Base-by-base conservation (phyloP, 768 basidiomycete genomes). In the Coprinopsis sp. region DNA sequence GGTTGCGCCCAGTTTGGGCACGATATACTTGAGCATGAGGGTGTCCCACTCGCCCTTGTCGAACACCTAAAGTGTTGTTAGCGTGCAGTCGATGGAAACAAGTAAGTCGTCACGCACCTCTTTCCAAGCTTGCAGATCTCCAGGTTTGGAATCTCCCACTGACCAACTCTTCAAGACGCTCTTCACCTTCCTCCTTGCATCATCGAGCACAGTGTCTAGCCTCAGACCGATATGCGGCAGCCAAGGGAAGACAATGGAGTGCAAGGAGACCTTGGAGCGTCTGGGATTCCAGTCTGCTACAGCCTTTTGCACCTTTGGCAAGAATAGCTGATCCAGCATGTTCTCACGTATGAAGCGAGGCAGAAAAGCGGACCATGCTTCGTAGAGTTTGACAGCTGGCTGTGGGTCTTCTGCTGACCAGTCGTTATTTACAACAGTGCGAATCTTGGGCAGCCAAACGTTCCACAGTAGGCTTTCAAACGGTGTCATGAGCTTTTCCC, bases 391-490 rank as follows among this genome's bases (percentile, higher is more conserved):
- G 30, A 97, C 79, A 4, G 84, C 90, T 12, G 88, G 82, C 13
- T 78, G 68, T 3, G 93, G 82, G 30, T 81, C 69, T 42, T 76
- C 69, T 2, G 93, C 82, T 8, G 76, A 69, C 96, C 96, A 99
- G 25, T 93, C 87, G 63, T 99, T 98, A 65, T 98, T 98, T 62
- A 98, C 84, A 10, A 80, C 76, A 0, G 91, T 90, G 22, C 96
- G 81, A n/a, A 98, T 85, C 67, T 82, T 90, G 0, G 96, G 96
- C 22, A 99, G 69, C 96, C 94, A 99, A 8, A 89, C 73, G 53
- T 85, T 90, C 94, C 96, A 98, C 12, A 98, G 65, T 21, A 98
- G 71, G 50, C 86, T 90, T 61, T 99, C 96, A 61, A 90, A 99
- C 0, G 95, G 85, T 13, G 93, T 93, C 96, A 99, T 99, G 2